These are phyloP conservation scores for Rhodotorula graminis DNA, from an alignment of 768 basidiomycete species.

Conservation along the genomic window DNA sequence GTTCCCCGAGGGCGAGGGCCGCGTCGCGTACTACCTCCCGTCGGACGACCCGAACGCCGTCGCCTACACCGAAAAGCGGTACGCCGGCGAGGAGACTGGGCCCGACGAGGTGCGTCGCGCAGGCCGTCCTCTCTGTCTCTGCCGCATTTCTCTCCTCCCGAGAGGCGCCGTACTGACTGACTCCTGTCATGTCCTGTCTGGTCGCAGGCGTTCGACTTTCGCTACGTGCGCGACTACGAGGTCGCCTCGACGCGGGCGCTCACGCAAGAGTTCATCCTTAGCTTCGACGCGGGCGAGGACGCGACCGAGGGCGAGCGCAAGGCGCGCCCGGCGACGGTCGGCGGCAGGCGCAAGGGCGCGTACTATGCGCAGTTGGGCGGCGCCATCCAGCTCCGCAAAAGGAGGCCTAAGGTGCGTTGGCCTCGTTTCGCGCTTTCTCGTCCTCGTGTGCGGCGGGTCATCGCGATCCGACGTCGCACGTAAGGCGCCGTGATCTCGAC, in stretches of 20 bases:
- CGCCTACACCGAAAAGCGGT: constrained; percentile 16
- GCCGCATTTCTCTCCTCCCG: neutral
- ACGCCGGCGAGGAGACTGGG: constrained; percentile 5
- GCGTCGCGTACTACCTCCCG: constrained; percentile 40
- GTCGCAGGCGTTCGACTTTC: constrained; percentile 31
- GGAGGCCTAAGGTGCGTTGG: constrained; percentile 32
- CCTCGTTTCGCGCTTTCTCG: too few species aligned
- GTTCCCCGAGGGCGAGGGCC: constrained; percentile 14
- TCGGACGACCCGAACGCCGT: constrained; percentile 32
- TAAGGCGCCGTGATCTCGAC: too few species aligned
- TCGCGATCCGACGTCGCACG: too few species aligned
- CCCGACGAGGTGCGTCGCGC: constrained; percentile 20
- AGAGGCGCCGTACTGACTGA: neutral
- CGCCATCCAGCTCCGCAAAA: constrained; percentile 19
- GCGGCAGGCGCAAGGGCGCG: constrained; percentile 26
- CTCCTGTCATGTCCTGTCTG: neutral
- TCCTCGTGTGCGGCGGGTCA: too few species aligned
- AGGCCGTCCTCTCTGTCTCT: neutral
- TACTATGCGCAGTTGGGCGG: constrained; percentile 30
- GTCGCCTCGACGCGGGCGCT: constrained; percentile 5
- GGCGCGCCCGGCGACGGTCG: constrained; percentile 8
- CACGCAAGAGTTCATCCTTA: constrained; percentile 30
- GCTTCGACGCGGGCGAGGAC: constrained; percentile 30
- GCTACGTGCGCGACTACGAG: constrained; percentile 38
- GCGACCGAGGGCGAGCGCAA: constrained; percentile 15